These are phyloP conservation scores for Quercus alba DNA, from an alignment of 306 rosid genomes.

Conservation along the genomic window DNA sequence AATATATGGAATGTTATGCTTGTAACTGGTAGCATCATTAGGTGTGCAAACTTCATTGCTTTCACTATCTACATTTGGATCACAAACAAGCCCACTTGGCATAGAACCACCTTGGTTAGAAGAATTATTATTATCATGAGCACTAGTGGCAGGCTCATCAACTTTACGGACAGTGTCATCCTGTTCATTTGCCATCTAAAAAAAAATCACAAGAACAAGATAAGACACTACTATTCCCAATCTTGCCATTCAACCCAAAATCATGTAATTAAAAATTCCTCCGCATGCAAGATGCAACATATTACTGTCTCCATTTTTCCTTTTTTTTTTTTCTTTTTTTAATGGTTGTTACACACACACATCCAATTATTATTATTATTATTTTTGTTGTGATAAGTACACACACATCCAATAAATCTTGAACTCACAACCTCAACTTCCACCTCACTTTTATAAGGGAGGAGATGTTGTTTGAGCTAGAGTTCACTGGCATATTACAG, in stretches of 20 bases:
- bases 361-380: too few relatives aligned
- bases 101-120: slow-evolving; percentile 24
- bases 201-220: slow-evolving; percentile 26
- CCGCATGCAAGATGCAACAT: slow-evolving; percentile 3
- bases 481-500: not conserved
- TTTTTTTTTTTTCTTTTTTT: too few relatives aligned
- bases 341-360: too few relatives aligned
- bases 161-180: slow-evolving; percentile 32
- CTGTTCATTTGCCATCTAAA: slow-evolving; percentile 63
- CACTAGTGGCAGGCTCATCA: slow-evolving; percentile 34
- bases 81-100: slow-evolving; percentile 18
- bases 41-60: slow-evolving; percentile 39
- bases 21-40: slow-evolving; percentile 24
- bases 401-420: too few relatives aligned
- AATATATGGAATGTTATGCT: slow-evolving; percentile 36
- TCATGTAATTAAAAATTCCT: slow-evolving; percentile 14
- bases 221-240: slow-evolving; percentile 2
- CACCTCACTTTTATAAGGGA: too few relatives aligned
- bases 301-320: not conserved
- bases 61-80: slow-evolving; percentile 41
- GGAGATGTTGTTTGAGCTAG: too few relatives aligned
- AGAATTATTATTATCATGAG: slow-evolving; percentile 21
- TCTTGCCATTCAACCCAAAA: slow-evolving; percentile 17
- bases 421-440: too few relatives aligned
- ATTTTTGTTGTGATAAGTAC: too few relatives aligned